Conservation (phyloP, 192 early-diverging fungal genomes). For the Coemansia sp. region DNA sequence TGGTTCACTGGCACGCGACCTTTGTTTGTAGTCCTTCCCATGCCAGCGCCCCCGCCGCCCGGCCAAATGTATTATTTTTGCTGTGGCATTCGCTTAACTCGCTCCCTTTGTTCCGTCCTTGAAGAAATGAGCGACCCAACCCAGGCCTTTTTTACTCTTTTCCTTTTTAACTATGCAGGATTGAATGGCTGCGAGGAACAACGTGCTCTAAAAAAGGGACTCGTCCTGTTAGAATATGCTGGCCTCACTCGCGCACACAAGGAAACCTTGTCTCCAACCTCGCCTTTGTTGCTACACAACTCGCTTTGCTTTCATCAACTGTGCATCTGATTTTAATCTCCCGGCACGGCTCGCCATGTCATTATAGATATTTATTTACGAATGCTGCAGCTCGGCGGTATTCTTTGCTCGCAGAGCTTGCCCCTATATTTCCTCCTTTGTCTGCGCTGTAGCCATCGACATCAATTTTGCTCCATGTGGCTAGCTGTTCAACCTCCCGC, state of each 20-base stretch:
- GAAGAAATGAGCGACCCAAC: background rate
- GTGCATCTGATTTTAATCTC: constrained; percentile 8
- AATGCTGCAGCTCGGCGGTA: too few relatives aligned
- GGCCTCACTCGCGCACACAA: too few relatives aligned
- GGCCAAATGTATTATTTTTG: background rate
- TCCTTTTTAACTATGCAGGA: background rate
- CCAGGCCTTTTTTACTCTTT: background rate
- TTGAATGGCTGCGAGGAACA: constrained; percentile 2
- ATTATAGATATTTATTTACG: background rate
- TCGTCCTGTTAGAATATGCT: background rate
- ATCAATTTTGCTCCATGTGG: background rate
- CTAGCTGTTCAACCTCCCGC: background rate
- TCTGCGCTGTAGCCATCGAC: background rate
- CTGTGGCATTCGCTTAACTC: background rate
- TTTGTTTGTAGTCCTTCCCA: background rate
- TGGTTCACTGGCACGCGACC: background rate
- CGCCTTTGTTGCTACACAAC: background rate
- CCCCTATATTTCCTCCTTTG: background rate
- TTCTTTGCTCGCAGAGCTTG: background rate
- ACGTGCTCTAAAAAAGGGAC: constrained; percentile 3
- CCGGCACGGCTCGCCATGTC: background rate
- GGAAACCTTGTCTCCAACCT: background rate
- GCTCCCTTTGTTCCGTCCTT: background rate
- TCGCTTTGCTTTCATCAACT: constrained; percentile 1
- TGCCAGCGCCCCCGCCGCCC: background rate